Base-by-base conservation (phyloP, 164 flowering plant species). In the Tetrastigma voinierianum region DNA sequence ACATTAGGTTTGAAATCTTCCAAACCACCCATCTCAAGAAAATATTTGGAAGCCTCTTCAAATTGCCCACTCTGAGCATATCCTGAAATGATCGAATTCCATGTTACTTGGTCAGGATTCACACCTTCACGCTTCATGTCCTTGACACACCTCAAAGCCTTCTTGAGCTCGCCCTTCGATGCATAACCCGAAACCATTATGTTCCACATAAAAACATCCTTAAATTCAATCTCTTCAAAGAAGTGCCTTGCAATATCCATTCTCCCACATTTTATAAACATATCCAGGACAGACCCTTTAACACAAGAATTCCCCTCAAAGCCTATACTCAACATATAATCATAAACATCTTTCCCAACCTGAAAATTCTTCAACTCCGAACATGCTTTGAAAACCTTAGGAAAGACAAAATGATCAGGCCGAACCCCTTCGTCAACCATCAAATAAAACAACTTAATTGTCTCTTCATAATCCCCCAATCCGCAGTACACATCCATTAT, bases 161-260 rank as follows among this genome's bases (percentile, higher is more conserved):
- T 62, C 57, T 62, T 65, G 59, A 79, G 73, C 57, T 79, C 73
- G 3, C 79, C 76, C 52, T 61, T 79, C 3, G 77, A 67, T 18
- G 78, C 73, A 68, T 76, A 76, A 32, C 70, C 82, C 1, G 80
- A 79, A 70, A 79, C 51, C 80, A 79, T 79, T 61, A 79, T 73
- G 77, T 76, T 79, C 80, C 82, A 79, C 65, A 58, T 64, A 23
- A 79, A 66, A 18, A 79, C 78, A 76, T 79, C 82, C 70, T 70
- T 76, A 48, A 44, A 70, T 32, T 76, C 67, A 62, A 70, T 51
- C 46, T 76, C 69, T 17, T 70, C 51, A 21, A 79, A 79, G 54
- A 79, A 67, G 48, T 24, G 52, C 32, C 67, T 61, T 0, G 82
- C 79, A 56, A 73, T 25, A 20, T 76, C 79, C 68, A 79, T 63